Evolutionary conservation across 805 yeast species (phyloP).

Genomic region (Peterozyma toletana): DNA sequence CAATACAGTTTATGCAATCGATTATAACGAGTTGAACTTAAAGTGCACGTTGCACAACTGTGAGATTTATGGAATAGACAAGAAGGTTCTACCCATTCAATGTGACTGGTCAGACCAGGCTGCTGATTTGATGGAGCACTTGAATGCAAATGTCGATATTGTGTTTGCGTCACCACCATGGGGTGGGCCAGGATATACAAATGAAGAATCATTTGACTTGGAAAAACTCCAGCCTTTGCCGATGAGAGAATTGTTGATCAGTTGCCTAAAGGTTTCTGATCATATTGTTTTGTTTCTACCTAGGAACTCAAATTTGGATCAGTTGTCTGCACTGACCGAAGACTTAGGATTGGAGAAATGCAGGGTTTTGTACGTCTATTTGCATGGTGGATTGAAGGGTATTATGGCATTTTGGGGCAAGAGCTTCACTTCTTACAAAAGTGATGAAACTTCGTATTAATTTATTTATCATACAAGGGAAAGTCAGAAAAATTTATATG

Average conservation of each 20-base stretch:
- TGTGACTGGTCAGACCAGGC: slow-evolving; percentile 36
- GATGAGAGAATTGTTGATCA: slow-evolving; percentile 34
- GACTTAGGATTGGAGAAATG: slow-evolving; percentile 38
- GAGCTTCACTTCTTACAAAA: slow-evolving; percentile 15
- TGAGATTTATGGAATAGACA: slow-evolving; percentile 48
- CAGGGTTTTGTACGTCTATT: slow-evolving; percentile 35
- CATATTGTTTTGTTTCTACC: slow-evolving; percentile 62
- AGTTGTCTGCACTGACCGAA: slow-evolving; percentile 39
- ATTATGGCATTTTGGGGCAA: slow-evolving; percentile 57
- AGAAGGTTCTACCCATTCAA: slow-evolving; percentile 37
- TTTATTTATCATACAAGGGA: too few species aligned
- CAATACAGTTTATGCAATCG: slow-evolving; percentile 54
- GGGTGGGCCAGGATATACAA: slow-evolving; percentile 69
- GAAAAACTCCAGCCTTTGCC: slow-evolving; percentile 38
- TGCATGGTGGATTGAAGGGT: slow-evolving; percentile 42
- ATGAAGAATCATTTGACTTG: slow-evolving; percentile 37
- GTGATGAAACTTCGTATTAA: too few species aligned
- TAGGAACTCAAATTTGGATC: slow-evolving; percentile 46
- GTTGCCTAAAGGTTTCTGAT: slow-evolving; percentile 30
- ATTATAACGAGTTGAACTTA: slow-evolving; percentile 51
- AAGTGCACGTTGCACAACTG: slow-evolving; percentile 63
- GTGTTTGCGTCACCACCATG: slow-evolving; percentile 81
- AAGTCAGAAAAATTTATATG: too few species aligned
- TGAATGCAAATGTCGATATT: slow-evolving; percentile 32
- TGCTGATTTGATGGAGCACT: slow-evolving; percentile 5